These are phyloP conservation scores for Zangia roseola DNA, from an alignment of 768 basidiomycete species.

Conservation along the genomic window DNA sequence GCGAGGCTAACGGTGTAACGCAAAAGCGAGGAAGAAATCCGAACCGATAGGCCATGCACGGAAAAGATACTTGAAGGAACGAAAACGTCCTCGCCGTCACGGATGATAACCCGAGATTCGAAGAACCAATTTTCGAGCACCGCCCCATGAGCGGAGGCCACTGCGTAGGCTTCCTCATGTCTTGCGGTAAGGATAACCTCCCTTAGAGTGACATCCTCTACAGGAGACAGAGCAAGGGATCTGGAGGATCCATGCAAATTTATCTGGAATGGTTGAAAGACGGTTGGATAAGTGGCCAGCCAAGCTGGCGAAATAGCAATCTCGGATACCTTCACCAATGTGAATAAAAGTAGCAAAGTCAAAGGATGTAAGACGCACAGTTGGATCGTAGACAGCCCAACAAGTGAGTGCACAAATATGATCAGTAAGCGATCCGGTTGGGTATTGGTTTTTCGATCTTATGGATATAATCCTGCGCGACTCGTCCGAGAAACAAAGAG, in stretches of 20 bases:
- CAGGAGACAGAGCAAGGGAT: constrained; percentile 18
- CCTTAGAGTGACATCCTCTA: constrained; percentile 40
- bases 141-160: constrained; percentile 35
- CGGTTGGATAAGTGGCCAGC: constrained; percentile 34
- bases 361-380: constrained; percentile 33
- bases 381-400: constrained; percentile 36
- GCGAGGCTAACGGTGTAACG: constrained; percentile 55
- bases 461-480: constrained; percentile 22
- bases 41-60: constrained; percentile 15
- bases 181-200: constrained; percentile 54
- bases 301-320: constrained; percentile 41
- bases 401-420: constrained; percentile 25
- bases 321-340: constrained; percentile 31
- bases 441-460: constrained; percentile 16
- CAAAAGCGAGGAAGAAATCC: constrained; percentile 19
- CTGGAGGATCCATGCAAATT: constrained; percentile 6
- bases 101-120: constrained; percentile 44
- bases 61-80: constrained; percentile 22
- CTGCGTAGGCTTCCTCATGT: constrained; percentile 47
- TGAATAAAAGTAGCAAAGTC: constrained; percentile 14
- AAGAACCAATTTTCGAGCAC: constrained; percentile 46
- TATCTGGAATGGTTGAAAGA: constrained; percentile 32
- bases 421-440: constrained; percentile 1
- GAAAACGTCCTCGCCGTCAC: constrained; percentile 45
- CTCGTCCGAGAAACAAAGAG: constrained; percentile 17